Evolutionary conservation across 441 rosid species (phyloP), one percentile per base, ranked within the genome.

Genomic region (Erysimum pusillum): DNA sequence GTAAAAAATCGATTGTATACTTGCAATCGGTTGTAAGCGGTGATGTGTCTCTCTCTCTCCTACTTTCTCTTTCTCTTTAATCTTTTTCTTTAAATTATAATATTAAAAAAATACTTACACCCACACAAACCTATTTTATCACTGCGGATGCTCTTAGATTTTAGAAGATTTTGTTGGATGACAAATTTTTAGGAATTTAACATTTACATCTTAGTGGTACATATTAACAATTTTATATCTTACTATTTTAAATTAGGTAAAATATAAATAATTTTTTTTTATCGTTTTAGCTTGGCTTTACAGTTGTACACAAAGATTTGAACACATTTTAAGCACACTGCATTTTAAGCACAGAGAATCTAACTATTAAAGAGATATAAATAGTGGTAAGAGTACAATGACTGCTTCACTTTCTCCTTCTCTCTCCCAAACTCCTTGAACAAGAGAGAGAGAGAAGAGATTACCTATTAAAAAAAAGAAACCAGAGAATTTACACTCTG

Each of bases 291-390:
- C n/a, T n/a, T n/a, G 49, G 34, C 59, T 61, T 67, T 67, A 75
- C 79, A 67, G 74, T 75, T 75, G 63, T 60, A 60, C 48, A 75
- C 3, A 59, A 48, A 68, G 74, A 52, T 62, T 61, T 69, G 11
- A 70, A 63, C 76, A 63, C 71, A 76, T 70, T 76, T 70, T 70
- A 70, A 70, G 67, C 78, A 75, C 78, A 75, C 11, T 57, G 22
- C 58, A 74, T 34, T 44, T n/a, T 56, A 22, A 31, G 13, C 70
- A 63, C 45, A 76, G 59, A 45, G 80, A 71, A 63, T 63, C 61
- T 35, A 49, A 52, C 12, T 34, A 18, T 14, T 25, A 39, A 14
- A 18, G 25, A 67, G 12, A 63, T 76, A 76, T 71, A 77, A 57
- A 77, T 77, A 77, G 67, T 71, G 45, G 32, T 48, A 57, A 56